These are phyloP conservation scores for Candolleomyces eurysporus DNA, from an alignment of 768 basidiomycete species.

Conservation along the genomic window DNA sequence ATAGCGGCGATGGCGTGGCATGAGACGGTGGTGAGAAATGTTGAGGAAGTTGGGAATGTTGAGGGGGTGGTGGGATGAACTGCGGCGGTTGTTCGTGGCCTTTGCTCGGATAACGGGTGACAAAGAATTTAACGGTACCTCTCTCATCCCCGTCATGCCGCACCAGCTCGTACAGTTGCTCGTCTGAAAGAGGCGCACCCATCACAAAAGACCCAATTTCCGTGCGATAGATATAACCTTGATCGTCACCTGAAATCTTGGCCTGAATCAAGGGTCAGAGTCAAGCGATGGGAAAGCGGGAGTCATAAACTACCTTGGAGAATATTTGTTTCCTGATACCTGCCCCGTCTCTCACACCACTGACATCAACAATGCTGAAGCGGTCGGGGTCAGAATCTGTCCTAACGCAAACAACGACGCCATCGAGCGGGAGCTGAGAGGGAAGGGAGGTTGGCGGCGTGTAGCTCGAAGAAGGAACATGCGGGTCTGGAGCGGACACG, in stretches of 20 bases:
- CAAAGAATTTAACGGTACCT: conserved; percentile 82
- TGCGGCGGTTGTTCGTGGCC: too few relatives aligned
- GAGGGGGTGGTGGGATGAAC: conserved; percentile 17
- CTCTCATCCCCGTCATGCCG: conserved; percentile 68
- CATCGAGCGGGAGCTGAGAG: conserved; percentile 27
- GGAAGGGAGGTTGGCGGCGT: conserved; percentile 20
- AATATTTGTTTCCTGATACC: conserved; percentile 81
- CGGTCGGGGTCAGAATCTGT: conserved; percentile 62
- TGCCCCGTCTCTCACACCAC: conserved; percentile 58
- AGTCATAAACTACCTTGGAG: conserved; percentile 54
- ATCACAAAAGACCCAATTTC: conserved; percentile 79
- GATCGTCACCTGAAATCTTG: conserved; percentile 82
- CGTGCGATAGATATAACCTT: conserved; percentile 79
- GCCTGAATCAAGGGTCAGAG: conserved; percentile 42
- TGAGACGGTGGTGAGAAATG: not conserved
- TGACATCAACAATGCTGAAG: conserved; percentile 70
- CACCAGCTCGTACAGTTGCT: conserved; percentile 71
- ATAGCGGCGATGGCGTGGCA: conserved; percentile 19
- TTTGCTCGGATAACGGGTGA: conserved; percentile 44
- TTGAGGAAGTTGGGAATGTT: conserved; percentile 23
- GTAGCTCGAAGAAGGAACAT: conserved; percentile 21
- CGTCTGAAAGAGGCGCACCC: conserved; percentile 69
- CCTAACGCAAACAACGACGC: conserved; percentile 65
- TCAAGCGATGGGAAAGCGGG: conserved; percentile 3
- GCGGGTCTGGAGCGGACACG: conserved; percentile 33